Evolutionary conservation across 768 basidiomycete genomes (phyloP).

Genomic region (Tephrocybe sp.): DNA sequence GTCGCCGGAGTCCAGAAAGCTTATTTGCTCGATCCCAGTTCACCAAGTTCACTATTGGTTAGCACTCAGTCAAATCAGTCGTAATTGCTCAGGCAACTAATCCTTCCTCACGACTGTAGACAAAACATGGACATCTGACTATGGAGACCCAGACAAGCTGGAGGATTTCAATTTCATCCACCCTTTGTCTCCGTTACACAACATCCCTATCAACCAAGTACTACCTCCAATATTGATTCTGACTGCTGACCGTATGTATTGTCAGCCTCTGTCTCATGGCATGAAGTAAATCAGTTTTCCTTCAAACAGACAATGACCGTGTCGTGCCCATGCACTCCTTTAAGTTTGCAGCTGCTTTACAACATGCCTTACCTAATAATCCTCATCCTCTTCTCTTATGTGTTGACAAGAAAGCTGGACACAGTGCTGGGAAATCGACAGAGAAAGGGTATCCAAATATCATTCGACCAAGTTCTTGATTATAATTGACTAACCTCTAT

Average conservation of each 20-base stretch:
- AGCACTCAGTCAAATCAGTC: slow-evolving; percentile 7
- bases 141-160: slow-evolving; percentile 70
- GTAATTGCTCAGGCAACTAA: slow-evolving; percentile 5
- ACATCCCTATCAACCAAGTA: slow-evolving; percentile 55
- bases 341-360: slow-evolving; percentile 76
- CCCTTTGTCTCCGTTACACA: slow-evolving; percentile 79
- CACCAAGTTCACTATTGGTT: slow-evolving; percentile 74
- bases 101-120: slow-evolving; percentile 33
- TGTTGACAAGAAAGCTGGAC: slow-evolving; percentile 78
- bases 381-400: slow-evolving; percentile 71
- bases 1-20: background rate
- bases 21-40: slow-evolving; percentile 40
- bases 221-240: slow-evolving; percentile 71
- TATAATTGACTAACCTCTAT: slow-evolving; percentile 4
- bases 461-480: background rate
- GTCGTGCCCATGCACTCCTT: slow-evolving; percentile 85
- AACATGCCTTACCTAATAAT: slow-evolving; percentile 62
- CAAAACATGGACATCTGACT: slow-evolving; percentile 77
- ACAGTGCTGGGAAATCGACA: slow-evolving; percentile 78
- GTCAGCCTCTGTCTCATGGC: background rate
- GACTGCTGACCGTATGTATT: slow-evolving; percentile 74
- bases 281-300: background rate
- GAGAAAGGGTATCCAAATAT: slow-evolving; percentile 50
- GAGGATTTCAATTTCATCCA: slow-evolving; percentile 84
- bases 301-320: slow-evolving; percentile 66